A percentile compares a stretch with the other conserved stretches of the same genome.
These are phyloP conservation scores for Aspergillus unguis DNA, from an alignment of 2,329 filamentous ascomycete genomes.

Conservation along the genomic window DNA sequence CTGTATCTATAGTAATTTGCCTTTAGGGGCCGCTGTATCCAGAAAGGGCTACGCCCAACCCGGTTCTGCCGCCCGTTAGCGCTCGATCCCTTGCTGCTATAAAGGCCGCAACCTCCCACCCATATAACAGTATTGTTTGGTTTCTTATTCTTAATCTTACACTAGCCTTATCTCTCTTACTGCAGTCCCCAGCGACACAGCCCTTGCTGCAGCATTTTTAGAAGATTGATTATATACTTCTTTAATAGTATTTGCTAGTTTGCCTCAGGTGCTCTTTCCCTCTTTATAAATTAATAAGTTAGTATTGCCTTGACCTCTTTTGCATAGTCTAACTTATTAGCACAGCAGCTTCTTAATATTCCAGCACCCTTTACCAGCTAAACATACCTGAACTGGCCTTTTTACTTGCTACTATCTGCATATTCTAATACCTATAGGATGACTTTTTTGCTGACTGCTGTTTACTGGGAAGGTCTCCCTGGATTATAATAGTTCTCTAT, in stretches of 20 bases:
- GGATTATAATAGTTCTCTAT: background rate
- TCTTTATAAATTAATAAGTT: background rate
- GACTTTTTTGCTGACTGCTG: background rate
- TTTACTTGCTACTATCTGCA: background rate
- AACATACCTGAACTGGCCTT: background rate
- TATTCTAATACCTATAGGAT: background rate
- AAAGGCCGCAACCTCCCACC: background rate
- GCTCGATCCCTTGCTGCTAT: background rate
- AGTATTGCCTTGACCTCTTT: background rate
- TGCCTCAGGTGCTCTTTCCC: background rate
- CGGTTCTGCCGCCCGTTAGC: background rate
- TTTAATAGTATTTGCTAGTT: background rate
- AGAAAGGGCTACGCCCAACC: background rate
- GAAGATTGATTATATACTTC: background rate
- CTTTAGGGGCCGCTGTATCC: slow-evolving; percentile 6
- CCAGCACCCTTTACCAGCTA: background rate
- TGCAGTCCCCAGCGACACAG: background rate
- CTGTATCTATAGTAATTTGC: slow-evolving; percentile 3
- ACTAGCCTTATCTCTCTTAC: background rate
- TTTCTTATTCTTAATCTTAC: background rate
- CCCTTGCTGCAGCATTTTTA: background rate
- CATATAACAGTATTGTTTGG: background rate
- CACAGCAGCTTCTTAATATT: too few relatives aligned
- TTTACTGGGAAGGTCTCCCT: background rate
- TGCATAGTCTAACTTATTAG: too few relatives aligned